Evolutionary conservation across 2,329 filamentous ascomycete genomes (phyloP).

Genomic region (Exophiala calicioides): DNA sequence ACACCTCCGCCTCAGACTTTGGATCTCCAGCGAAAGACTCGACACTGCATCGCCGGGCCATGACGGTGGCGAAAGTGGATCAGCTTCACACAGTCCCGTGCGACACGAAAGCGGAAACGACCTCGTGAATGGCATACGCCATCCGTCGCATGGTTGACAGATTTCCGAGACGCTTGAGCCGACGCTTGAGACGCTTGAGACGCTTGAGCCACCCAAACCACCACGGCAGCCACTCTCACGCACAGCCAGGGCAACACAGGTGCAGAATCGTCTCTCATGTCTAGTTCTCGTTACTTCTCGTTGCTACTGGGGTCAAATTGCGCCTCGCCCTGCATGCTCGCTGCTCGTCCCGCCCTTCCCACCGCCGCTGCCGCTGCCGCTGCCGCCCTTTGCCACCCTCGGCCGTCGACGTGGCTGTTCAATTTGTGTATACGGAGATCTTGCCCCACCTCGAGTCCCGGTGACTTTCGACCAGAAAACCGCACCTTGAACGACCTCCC

Average conservation of each 20-base stretch:
- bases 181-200: too few species aligned
- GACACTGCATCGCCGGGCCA: neutral
- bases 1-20: too few species aligned
- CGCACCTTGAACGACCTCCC: constrained; percentile 8
- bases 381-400: neutral
- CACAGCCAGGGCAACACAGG: neutral
- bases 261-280: neutral
- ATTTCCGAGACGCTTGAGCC: constrained; percentile 16
- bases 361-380: neutral
- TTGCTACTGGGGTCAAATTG: too few species aligned
- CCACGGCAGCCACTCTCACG: neutral
- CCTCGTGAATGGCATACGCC: constrained; percentile 26
- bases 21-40: neutral
- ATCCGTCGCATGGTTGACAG: constrained; percentile 27
- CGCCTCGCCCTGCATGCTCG: neutral
- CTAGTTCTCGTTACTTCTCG: too few species aligned
- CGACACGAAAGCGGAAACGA: constrained; percentile 19
- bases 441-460: too few species aligned
- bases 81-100: neutral
- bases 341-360: neutral
- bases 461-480: too few species aligned
- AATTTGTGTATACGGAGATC: constrained; percentile 5
- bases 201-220: constrained; percentile 12
- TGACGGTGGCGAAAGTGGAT: too few species aligned
- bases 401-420: constrained; percentile 7